Percentiles rank a stretch among this genome's conserved stretches.
phyloP scores from a whole-genome alignment of 768 basidiomycete genomes.

The Collybia mongolica region DNA sequence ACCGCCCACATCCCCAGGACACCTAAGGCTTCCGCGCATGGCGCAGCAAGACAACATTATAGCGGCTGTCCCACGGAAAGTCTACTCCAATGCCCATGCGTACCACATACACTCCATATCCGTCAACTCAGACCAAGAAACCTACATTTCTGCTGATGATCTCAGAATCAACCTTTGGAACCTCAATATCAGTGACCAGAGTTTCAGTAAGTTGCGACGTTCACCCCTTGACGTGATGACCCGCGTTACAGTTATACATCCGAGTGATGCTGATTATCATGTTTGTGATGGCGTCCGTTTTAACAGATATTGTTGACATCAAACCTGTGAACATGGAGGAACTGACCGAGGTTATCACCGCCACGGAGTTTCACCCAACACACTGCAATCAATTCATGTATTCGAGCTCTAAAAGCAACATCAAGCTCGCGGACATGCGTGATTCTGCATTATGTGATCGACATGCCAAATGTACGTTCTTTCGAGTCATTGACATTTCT shows the following conservation, averaged over 20 bases:
- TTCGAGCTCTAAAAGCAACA: conserved; percentile 98
- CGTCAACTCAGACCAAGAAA: conserved; percentile 99
- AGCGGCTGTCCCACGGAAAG: conserved; percentile 97
- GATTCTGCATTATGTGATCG: conserved; percentile 95
- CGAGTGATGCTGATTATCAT: conserved; percentile 1
- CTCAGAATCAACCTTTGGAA: conserved; percentile 98
- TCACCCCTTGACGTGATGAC: background rate
- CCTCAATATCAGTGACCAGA: conserved; percentile 96
- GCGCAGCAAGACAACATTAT: conserved; percentile 95
- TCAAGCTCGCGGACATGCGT: conserved; percentile 99
- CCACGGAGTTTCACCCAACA: conserved; percentile 96
- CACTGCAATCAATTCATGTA: conserved; percentile 99
- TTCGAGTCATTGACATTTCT: background rate
- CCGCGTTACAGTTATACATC: background rate
- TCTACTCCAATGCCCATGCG: conserved; percentile 98
- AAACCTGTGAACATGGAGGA: conserved; percentile 99
- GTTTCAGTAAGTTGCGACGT: conserved; percentile 80
- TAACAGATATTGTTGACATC: conserved; percentile 96
- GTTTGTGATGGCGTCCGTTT: background rate
- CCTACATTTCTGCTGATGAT: conserved; percentile 99
- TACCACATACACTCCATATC: conserved; percentile 99
- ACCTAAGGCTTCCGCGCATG: conserved; percentile 89
- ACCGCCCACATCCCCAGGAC: conserved; percentile 52
- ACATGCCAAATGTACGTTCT: conserved; percentile 86
- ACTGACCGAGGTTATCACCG: conserved; percentile 99